phyloP scores from a whole-genome alignment of 1,139 yeast species.

The Scheffersomyces parashehatae region DNA sequence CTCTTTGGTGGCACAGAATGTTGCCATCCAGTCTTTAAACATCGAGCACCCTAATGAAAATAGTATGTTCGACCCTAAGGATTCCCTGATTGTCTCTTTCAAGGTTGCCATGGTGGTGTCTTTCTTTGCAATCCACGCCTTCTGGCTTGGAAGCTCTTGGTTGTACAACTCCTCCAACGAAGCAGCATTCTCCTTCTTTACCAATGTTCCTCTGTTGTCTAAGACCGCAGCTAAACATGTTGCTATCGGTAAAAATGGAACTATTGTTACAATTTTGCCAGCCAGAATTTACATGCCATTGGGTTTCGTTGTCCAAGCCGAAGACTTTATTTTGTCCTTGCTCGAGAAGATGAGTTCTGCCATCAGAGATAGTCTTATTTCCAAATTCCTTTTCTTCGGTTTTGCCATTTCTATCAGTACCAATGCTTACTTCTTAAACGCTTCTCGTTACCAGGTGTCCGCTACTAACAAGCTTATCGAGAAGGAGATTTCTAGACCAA shows the following conservation, averaged over 20 bases:
- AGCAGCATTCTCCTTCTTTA: conserved; percentile 23
- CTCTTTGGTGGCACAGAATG: conserved; percentile 61
- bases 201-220: conserved; percentile 37
- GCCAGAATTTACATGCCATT: conserved; percentile 70
- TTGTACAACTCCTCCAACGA: conserved; percentile 45
- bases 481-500: conserved; percentile 36
- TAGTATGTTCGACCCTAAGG: conserved; percentile 26
- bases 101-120: conserved; percentile 68
- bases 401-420: conserved; percentile 76
- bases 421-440: conserved; percentile 81
- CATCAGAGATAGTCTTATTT: conserved; percentile 79
- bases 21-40: conserved; percentile 61
- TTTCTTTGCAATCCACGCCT: conserved; percentile 71
- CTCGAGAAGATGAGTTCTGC: conserved; percentile 65
- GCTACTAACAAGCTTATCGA: conserved; percentile 47
- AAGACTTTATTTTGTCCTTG: conserved; percentile 57
- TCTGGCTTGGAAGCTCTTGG: conserved; percentile 77
- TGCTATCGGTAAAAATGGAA: conserved; percentile 45
- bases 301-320: conserved; percentile 62
- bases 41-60: conserved; percentile 38
- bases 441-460: conserved; percentile 59
- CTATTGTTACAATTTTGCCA: conserved; percentile 68
- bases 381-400: conserved; percentile 73
- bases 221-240: conserved; percentile 44
- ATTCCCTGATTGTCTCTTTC: conserved; percentile 53